Evolutionary conservation across 2,329 filamentous ascomycete species (phyloP), one percentile per base, ranked within the genome.

Genomic region (Diaporthe aspalathi): DNA sequence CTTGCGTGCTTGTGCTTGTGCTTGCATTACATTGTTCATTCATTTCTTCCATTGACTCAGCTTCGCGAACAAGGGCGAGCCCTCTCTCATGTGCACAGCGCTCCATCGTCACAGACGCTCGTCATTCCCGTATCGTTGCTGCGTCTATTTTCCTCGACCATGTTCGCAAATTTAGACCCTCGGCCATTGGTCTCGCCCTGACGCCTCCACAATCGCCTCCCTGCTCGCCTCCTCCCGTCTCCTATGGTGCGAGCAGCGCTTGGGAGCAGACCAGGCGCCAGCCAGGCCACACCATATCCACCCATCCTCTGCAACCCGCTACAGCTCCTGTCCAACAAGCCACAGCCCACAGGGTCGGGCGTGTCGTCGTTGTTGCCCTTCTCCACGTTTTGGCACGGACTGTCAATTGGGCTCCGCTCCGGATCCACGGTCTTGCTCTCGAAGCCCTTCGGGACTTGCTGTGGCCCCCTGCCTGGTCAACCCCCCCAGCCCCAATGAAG

Each of bases 401-500:
- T 50, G 67, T 68, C 67, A 60, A 52, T 68, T 68, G 43, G 67
- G 54, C 67, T 68, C 67, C 67, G 67, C 67, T 52, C 53, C 67
- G 67, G 67, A 29, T 68, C 67, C 67, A 68, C 67, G 67, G 53
- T 60, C 53, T 68, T 60, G 22, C 27, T 50, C 54, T n/a, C 49
- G 32, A 54, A 53, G 67, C 67, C 40, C 67, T 40, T 50, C 67
- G 67, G 67, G 54, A 63, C 60, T 56, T 56, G 67, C 27, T n/a
- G n/a, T n/a, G n/a, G n/a, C 52, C 65, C 67, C 67, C 56, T 70
- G 67, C 60, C 60, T 49, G 53, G 20, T 54, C 2, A 32, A 38
- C 35, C 50, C 49, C 29, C 71, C 67, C 62, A 50, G 72, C 65
- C 57, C 72, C 69, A 70, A 69, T 73, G 72, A 68, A 68, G 67